These are phyloP conservation scores for Acanthamoeba healyi DNA, from an alignment of 208 protist genomes.

Conservation along the genomic window DNA sequence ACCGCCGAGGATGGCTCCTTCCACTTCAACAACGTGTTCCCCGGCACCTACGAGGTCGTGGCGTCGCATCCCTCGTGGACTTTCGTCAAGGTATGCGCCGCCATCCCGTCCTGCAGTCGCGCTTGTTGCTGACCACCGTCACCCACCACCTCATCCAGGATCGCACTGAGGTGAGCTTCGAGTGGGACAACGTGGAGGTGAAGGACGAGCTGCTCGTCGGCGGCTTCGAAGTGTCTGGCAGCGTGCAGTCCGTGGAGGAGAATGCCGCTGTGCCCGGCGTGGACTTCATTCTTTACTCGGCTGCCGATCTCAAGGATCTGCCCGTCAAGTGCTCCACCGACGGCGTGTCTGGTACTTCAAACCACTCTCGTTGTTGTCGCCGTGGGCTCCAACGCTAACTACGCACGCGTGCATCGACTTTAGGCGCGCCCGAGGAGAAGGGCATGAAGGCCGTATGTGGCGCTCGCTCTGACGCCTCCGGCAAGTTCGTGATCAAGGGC, in stretches of 20 bases:
- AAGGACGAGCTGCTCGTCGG: neutral
- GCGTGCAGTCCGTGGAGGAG: slow-evolving; percentile 25
- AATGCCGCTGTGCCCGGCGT: slow-evolving; percentile 51
- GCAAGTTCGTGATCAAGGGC: slow-evolving; percentile 72
- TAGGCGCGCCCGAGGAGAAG: neutral
- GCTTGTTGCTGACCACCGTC: too few species aligned
- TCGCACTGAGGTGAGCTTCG: slow-evolving; percentile 36
- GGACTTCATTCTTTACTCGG: slow-evolving; percentile 61
- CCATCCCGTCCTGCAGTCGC: too few species aligned
- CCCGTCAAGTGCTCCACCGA: neutral
- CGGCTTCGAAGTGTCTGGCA: slow-evolving; percentile 25
- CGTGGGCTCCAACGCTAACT: neutral
- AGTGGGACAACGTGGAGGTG: slow-evolving; percentile 65
- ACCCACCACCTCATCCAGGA: too few species aligned
- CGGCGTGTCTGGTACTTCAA: neutral
- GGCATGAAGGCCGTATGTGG: slow-evolving; percentile 21
- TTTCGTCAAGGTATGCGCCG: slow-evolving; percentile 67
- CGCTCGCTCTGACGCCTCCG: slow-evolving; percentile 26
- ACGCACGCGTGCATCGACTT: neutral
- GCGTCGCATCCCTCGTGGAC: slow-evolving; percentile 69
- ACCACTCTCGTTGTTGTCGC: too few species aligned
- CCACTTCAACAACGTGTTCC: slow-evolving; percentile 69
- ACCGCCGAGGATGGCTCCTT: slow-evolving; percentile 26
- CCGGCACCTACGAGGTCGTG: slow-evolving; percentile 31
- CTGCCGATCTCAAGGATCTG: neutral